A percentile compares a stretch with the other conserved stretches of the same genome.
Evolutionary conservation across 495 filamentous ascomycete species (phyloP).

Genomic region (Daldinia bambusicola): DNA sequence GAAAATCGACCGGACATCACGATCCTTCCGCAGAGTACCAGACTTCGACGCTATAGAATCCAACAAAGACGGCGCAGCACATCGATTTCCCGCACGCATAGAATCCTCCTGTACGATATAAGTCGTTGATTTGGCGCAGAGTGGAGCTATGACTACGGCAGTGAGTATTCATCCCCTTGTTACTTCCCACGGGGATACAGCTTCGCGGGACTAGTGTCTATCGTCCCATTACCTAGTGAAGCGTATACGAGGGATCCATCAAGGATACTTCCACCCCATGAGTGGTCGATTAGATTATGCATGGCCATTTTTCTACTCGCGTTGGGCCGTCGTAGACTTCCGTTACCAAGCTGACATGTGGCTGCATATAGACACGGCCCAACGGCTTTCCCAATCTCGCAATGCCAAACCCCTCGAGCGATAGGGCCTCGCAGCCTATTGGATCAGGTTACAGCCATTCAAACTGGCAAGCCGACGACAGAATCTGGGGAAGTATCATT

Average conservation of each 20-base stretch:
- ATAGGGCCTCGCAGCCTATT: conserved; percentile 51
- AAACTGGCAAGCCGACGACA: conserved; percentile 61
- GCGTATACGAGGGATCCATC: neutral
- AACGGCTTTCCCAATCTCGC: conserved; percentile 52
- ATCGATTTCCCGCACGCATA: conserved; percentile 7
- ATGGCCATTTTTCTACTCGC: neutral
- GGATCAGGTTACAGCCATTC: conserved; percentile 58
- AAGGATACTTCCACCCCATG: neutral
- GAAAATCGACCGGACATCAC: conserved; percentile 15
- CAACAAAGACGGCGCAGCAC: conserved; percentile 20
- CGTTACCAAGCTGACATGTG: conserved; percentile 28
- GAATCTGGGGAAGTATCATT: conserved; percentile 69
- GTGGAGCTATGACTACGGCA: conserved; percentile 36
- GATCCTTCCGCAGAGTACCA: conserved; percentile 11
- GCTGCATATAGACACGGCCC: conserved; percentile 46
- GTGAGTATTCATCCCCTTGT: conserved; percentile 16
- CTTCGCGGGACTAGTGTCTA: neutral
- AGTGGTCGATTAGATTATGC: neutral
- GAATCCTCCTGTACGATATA: neutral
- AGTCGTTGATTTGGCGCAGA: neutral
- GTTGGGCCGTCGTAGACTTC: neutral
- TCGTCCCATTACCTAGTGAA: neutral
- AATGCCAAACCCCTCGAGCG: conserved; percentile 46
- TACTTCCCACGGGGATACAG: neutral
- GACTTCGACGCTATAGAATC: neutral